Evolutionary conservation across 73 alveolate genomes (phyloP).

Genomic region (Durusdinium trenchii): DNA sequence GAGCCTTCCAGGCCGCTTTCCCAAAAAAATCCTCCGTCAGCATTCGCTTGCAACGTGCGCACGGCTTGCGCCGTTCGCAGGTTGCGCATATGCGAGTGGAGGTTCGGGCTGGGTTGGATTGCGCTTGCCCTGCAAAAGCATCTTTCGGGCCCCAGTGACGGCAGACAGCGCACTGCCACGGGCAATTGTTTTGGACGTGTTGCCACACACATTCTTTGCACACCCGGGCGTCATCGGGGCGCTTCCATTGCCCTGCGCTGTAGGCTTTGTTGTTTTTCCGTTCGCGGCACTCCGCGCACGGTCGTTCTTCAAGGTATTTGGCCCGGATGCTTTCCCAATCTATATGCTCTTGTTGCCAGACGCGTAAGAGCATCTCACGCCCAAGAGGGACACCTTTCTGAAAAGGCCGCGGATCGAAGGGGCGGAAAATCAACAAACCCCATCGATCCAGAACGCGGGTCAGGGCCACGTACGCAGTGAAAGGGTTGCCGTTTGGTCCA

Average conservation of each 20-base stretch:
- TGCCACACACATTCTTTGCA: neutral
- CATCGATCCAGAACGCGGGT: neutral
- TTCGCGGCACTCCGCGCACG: neutral
- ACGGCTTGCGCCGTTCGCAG: neutral
- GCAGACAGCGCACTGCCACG: neutral
- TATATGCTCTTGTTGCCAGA: neutral
- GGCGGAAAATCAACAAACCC: neutral
- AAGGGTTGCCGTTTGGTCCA: neutral
- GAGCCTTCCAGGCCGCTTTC: neutral
- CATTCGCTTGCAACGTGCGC: neutral
- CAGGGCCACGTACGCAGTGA: slow-evolving; percentile 3
- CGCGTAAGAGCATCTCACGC: neutral
- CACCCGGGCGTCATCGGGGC: neutral
- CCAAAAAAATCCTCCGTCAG: neutral
- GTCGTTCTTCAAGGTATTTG: neutral
- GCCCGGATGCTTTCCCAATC: neutral
- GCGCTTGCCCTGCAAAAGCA: neutral
- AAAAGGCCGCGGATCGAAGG: neutral
- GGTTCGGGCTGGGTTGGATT: neutral
- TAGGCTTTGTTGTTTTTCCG: neutral
- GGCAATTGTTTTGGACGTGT: neutral
- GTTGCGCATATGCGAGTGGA: neutral
- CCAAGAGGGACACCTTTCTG: neutral
- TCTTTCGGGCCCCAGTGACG: neutral
- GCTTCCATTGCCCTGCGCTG: neutral